phyloP scores from a whole-genome alignment of 257 asterid genomes.

The Ilex asprella region DNA sequence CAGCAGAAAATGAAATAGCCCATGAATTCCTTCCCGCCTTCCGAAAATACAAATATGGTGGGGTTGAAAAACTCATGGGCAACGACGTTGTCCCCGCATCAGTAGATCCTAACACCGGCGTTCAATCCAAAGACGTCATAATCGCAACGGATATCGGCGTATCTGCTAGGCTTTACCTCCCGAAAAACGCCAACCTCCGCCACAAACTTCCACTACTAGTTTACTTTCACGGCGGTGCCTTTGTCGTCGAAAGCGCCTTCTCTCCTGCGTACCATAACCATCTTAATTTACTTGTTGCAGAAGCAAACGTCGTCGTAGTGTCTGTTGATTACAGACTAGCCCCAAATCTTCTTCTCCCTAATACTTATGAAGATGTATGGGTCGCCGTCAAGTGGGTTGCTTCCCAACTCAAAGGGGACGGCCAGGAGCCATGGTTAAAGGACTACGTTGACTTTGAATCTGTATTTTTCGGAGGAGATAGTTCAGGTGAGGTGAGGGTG shows the following conservation, averaged over 20 bases:
- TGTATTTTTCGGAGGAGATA: conserved; percentile 53
- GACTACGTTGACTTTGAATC: conserved; percentile 38
- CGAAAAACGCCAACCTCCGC: conserved; percentile 15
- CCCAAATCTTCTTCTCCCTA: conserved; percentile 56
- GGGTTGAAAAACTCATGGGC: conserved; percentile 25
- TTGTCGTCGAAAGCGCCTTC: conserved; percentile 37
- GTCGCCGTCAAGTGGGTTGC: conserved; percentile 47
- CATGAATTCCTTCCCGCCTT: conserved; percentile 36
- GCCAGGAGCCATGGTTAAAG: conserved; percentile 35
- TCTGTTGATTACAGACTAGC: conserved; percentile 62
- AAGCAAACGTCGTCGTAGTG: conserved; percentile 34
- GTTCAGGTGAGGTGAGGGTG: conserved; percentile 30
- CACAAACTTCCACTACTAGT: conserved; percentile 42
- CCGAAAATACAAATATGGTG: conserved; percentile 36
- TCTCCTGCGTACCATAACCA: conserved; percentile 25
- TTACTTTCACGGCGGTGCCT: conserved; percentile 68
- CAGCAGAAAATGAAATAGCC: conserved; percentile 16
- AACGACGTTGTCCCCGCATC: conserved; percentile 19
- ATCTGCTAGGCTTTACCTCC: conserved; percentile 45
- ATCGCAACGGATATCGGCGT: conserved; percentile 20
- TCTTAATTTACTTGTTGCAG: conserved; percentile 28
- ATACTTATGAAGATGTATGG: conserved; percentile 53
- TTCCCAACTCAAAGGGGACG: conserved; percentile 29
- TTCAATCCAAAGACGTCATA: conserved; percentile 37
- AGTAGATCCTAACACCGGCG: conserved; percentile 38